Conservation (phyloP, 2,329 filamentous ascomycete species). For the Aspergillus ochraceoroseus region DNA sequence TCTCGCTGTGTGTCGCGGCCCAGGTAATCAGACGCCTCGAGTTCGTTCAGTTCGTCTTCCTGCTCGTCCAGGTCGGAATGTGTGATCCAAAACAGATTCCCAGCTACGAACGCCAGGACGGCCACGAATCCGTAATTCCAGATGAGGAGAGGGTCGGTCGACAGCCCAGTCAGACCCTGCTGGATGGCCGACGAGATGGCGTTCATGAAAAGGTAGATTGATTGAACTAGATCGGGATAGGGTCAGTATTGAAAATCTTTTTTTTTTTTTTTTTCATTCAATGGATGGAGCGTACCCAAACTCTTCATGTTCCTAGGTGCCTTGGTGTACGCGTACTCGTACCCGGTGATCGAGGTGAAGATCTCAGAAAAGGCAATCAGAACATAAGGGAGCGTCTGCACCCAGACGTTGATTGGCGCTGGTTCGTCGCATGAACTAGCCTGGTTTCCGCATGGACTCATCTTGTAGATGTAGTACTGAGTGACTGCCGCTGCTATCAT, state of each 20-base stretch:
- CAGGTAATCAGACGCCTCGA: conserved; percentile 24
- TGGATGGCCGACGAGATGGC: conserved; percentile 64
- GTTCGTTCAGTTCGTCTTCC: conserved; percentile 62
- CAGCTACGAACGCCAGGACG: conserved; percentile 58
- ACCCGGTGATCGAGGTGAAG: conserved; percentile 55
- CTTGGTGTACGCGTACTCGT: conserved; percentile 72
- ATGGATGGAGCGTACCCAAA: conserved; percentile 58
- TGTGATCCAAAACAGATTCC: conserved; percentile 61
- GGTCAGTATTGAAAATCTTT: conserved; percentile 37
- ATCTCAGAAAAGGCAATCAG: conserved; percentile 55
- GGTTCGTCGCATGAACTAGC: conserved; percentile 48
- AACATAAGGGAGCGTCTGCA: conserved; percentile 48
- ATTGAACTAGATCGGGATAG: conserved; percentile 48
- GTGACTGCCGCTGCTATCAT: conserved; percentile 51
- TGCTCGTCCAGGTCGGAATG: conserved; percentile 59
- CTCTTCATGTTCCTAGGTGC: conserved; percentile 74
- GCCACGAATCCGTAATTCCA: conserved; percentile 69
- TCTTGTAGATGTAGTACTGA: conserved; percentile 54
- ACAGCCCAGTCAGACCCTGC: conserved; percentile 60
- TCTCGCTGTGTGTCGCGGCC: too few species aligned
- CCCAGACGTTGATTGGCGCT: conserved; percentile 60
- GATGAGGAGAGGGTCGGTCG: conserved; percentile 60
- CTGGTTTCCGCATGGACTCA: conserved; percentile 55
- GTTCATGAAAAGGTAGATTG: conserved; percentile 64
- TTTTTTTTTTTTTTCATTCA: conserved; percentile 41